Evolutionary conservation across 371 early-diverging fungal species (phyloP).

Genomic region (Saksenaea oblongispora): DNA sequence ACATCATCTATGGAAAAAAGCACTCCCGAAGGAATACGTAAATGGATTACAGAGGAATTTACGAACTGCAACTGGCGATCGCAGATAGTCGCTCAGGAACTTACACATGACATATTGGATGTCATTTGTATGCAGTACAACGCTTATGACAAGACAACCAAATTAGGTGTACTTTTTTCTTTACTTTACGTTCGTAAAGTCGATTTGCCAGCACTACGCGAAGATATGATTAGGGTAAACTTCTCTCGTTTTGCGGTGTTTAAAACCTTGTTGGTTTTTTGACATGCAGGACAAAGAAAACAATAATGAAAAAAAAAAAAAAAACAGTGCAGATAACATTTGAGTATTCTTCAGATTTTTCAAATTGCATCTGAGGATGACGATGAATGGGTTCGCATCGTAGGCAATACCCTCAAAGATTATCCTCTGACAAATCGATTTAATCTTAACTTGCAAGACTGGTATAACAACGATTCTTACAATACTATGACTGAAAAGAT

Average conservation of each 20-base stretch:
- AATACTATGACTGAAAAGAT: background rate
- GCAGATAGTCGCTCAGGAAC: constrained; percentile 28
- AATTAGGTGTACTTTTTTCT: constrained; percentile 18
- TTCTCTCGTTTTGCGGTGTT: constrained; percentile 3
- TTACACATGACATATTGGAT: constrained; percentile 31
- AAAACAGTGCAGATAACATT: too few relatives aligned
- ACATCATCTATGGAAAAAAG: constrained; percentile 29
- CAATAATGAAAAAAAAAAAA: background rate
- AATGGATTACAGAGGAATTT: constrained; percentile 29
- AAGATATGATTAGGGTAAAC: constrained; percentile 15
- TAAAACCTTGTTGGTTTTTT: constrained; percentile 6
- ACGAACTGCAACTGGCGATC: constrained; percentile 31
- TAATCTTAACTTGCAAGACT: constrained; percentile 8
- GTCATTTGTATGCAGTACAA: constrained; percentile 19
- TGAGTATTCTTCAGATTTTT: constrained; percentile 1
- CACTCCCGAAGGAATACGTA: constrained; percentile 26
- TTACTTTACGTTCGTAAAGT: constrained; percentile 19
- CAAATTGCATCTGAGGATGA: constrained; percentile 7
- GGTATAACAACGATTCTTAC: constrained; percentile 5
- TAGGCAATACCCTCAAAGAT: constrained; percentile 9
- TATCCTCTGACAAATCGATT: background rate
- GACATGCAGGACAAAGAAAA: background rate
- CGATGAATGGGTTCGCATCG: constrained; percentile 15
- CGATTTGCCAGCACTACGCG: constrained; percentile 9
- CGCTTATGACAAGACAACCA: constrained; percentile 20